Evolutionary conservation across 2,329 filamentous ascomycete species (phyloP).

Genomic region (Piedraia hortae): DNA sequence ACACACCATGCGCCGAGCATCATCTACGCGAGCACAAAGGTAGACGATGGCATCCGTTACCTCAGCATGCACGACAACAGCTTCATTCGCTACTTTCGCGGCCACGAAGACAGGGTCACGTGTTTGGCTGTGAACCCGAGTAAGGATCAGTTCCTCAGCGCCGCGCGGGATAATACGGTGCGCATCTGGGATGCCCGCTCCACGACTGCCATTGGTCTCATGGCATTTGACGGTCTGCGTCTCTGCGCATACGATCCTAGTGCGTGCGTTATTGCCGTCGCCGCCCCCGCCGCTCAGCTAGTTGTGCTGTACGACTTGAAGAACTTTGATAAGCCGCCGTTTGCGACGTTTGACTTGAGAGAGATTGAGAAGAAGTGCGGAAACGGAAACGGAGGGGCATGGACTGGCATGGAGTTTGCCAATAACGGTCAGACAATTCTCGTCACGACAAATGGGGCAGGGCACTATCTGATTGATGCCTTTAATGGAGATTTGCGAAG

Average conservation of each 20-base stretch:
- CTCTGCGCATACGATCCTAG: conserved; percentile 80
- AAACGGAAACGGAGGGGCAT: conserved; percentile 27
- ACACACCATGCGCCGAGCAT: conserved; percentile 78
- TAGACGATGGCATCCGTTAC: conserved; percentile 70
- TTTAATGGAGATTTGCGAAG: conserved; percentile 44
- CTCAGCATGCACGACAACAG: conserved; percentile 84
- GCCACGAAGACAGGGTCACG: conserved; percentile 65
- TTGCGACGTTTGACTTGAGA: conserved; percentile 57
- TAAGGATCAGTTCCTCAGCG: conserved; percentile 75
- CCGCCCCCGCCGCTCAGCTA: conserved; percentile 48
- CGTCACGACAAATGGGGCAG: conserved; percentile 53
- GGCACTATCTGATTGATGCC: conserved; percentile 81
- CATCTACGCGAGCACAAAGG: conserved; percentile 84
- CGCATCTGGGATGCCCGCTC: conserved; percentile 71
- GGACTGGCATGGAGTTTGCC: conserved; percentile 83
- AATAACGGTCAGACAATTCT: conserved; percentile 82
- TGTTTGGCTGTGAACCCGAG: conserved; percentile 61
- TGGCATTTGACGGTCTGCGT: conserved; percentile 56
- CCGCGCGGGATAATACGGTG: conserved; percentile 70
- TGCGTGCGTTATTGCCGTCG: conserved; percentile 72
- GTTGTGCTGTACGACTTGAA: conserved; percentile 79
- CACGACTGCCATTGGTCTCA: conserved; percentile 49
- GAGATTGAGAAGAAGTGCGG: conserved; percentile 30
- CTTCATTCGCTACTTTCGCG: conserved; percentile 87
- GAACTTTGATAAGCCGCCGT: conserved; percentile 79